These are phyloP conservation scores for Blastomyces silverae DNA, from an alignment of 2,329 filamentous ascomycete genomes.

Conservation along the genomic window DNA sequence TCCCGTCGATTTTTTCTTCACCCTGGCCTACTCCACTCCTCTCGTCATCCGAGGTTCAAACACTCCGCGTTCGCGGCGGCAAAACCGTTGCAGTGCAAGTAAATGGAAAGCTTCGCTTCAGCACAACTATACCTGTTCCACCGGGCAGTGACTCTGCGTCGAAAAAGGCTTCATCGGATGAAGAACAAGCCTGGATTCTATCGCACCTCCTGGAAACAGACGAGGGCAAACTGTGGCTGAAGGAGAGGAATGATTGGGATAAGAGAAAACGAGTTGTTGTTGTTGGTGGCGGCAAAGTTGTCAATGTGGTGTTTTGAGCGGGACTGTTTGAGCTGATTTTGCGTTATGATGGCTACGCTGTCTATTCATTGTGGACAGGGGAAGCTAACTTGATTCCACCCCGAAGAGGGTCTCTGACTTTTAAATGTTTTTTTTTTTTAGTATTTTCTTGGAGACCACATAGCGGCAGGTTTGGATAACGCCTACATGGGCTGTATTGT, in stretches of 20 bases:
- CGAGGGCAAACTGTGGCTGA: constrained; percentile 54
- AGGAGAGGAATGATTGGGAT: constrained; percentile 44
- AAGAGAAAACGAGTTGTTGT: constrained; percentile 60
- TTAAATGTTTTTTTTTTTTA: not conserved
- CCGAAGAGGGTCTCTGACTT: too few species aligned
- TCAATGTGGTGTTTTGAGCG: constrained; percentile 63
- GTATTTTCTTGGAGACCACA: too few species aligned
- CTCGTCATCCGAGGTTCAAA: constrained; percentile 35
- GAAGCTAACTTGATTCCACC: not conserved
- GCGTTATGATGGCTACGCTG: not conserved
- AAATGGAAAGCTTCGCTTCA: constrained; percentile 69
- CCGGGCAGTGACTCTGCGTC: constrained; percentile 33
- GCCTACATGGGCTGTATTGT: not conserved
- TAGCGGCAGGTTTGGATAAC: not conserved
- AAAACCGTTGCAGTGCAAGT: constrained; percentile 60
- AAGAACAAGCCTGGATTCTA: constrained; percentile 56
- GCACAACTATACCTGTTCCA: constrained; percentile 56
- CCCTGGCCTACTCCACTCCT: constrained; percentile 53
- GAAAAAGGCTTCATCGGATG: constrained; percentile 31
- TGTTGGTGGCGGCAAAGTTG: constrained; percentile 58
- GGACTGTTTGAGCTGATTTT: not conserved
- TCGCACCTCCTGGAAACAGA: constrained; percentile 55
- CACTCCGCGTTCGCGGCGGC: constrained; percentile 46
- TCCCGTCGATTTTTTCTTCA: constrained; percentile 40
- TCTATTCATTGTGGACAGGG: not conserved